Base-by-base conservation (phyloP, 208 protist genomes). In the Leishmania arabica region DNA sequence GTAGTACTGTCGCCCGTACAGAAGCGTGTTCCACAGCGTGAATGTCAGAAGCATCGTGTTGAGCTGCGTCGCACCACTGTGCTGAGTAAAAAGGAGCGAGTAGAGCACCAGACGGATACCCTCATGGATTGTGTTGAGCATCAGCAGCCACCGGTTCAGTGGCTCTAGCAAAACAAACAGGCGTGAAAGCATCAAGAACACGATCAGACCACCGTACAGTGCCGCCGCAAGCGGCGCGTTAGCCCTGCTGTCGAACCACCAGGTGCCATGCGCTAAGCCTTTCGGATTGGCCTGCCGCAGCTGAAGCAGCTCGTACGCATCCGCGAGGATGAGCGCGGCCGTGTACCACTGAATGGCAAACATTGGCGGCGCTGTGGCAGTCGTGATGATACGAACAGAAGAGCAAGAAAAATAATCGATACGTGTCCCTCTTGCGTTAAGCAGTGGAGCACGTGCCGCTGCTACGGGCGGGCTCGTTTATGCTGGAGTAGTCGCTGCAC, bases 11-110 rank as follows among this genome's bases (percentile, higher is more conserved):
- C 85, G 80, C 58, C 87, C 88, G 76, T 93, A 93, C 42, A 89
- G 69, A 8, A 80, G 77, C 8, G 80, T 82, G 80, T 92, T 94
- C 78, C 84, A 89, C 8, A 79, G 37, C 64, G 91, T 84, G 40
- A 94, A 86, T n/a, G 89, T 88, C 56, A 96, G 88, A 24, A 86
- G 45, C 37, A 96, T 88, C 2, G 92, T 96, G 82, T 92, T 89
- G 5, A 87, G 27, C 68, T 91, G 84, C 42, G 88, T 87, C 24
- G 87, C 86, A 11, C 42, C 78, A 17, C 79, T 47, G 64, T 91
- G 88, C 37, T 86, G 54, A 27, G 64, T 70, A 75, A 93, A 93
- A 9, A 93, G 82, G 31, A 71, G 54, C 17, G 84, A 79, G 72
- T 87, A 91, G 5, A 93, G 66, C 34, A 90, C 31, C 6, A 95